phyloP scores from a whole-genome alignment of 2,329 filamentous ascomycete species.

The Diaporthe amygdali region DNA sequence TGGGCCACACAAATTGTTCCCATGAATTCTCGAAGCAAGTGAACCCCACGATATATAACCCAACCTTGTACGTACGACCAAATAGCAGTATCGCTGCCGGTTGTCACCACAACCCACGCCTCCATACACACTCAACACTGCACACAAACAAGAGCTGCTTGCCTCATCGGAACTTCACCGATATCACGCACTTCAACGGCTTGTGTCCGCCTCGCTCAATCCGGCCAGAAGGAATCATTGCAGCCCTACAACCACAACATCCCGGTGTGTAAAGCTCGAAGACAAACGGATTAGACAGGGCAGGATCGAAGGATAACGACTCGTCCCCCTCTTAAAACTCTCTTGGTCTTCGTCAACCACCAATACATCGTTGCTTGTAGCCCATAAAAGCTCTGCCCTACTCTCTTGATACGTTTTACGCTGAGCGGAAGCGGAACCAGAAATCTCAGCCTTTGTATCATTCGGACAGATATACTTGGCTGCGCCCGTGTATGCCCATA shows the following conservation, averaged over 20 bases:
- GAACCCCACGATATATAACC: not conserved
- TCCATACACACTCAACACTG: not conserved
- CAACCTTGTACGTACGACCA: not conserved
- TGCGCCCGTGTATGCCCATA: not conserved
- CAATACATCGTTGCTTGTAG: not conserved
- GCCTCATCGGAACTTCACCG: not conserved
- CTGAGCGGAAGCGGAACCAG: not conserved
- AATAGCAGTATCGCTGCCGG: not conserved
- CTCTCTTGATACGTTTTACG: conserved; percentile 3
- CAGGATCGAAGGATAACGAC: not conserved
- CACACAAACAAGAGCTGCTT: not conserved
- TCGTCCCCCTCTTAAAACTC: not conserved
- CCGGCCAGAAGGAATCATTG: not conserved
- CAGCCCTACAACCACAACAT: conserved; percentile 12
- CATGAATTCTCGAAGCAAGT: conserved; percentile 7
- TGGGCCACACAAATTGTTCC: not conserved
- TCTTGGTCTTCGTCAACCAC: not conserved
- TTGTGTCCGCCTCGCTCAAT: not conserved
- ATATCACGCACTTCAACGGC: not conserved
- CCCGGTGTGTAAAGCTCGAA: not conserved
- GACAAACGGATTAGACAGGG: conserved; percentile 9
- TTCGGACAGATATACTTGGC: not conserved
- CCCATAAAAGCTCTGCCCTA: not conserved
- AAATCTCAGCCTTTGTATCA: not conserved
- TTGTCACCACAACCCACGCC: not conserved